phyloP scores from a whole-genome alignment of 1,139 yeast species.

The Protomyces lactucae-debilis region DNA sequence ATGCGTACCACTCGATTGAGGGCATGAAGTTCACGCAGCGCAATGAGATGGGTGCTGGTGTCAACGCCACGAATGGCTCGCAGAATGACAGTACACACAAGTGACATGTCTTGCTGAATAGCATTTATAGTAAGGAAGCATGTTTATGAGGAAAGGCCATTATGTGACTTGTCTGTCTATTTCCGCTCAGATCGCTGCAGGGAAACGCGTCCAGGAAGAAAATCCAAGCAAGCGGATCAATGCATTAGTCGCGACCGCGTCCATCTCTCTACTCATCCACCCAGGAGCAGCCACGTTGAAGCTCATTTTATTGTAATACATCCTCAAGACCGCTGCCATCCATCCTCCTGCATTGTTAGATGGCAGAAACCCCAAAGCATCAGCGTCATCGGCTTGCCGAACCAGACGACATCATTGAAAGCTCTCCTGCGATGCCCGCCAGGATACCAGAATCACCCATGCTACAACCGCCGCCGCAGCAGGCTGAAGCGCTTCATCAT shows the following conservation, averaged over 20 bases:
- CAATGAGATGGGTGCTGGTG: conserved; percentile 1
- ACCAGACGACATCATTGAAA: not conserved
- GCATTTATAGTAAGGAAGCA: too few relatives aligned
- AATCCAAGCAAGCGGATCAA: too few relatives aligned
- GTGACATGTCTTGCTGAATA: not conserved
- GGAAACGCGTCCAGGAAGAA: too few relatives aligned
- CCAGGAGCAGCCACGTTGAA: too few relatives aligned
- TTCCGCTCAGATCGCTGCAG: too few relatives aligned
- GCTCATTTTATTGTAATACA: too few relatives aligned
- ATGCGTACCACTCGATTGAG: conserved; percentile 21
- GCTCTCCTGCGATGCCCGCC: not conserved
- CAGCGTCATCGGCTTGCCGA: not conserved
- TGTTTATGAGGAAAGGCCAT: too few relatives aligned
- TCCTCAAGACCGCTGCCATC: too few relatives aligned
- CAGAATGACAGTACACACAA: conserved; percentile 23
- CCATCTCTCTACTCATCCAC: too few relatives aligned
- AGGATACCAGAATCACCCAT: not conserved
- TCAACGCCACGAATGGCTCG: conserved; percentile 19
- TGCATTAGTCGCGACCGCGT: too few relatives aligned
- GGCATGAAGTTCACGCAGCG: conserved; percentile 17
- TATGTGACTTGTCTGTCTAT: too few relatives aligned
- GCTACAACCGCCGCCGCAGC: not conserved
- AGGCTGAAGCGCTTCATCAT: too few relatives aligned
- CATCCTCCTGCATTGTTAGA: not conserved
- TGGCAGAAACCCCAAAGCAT: not conserved